Evolutionary conservation across 768 basidiomycete species (phyloP), one percentile per base, ranked within the genome.

Genomic region (Russula sp.): DNA sequence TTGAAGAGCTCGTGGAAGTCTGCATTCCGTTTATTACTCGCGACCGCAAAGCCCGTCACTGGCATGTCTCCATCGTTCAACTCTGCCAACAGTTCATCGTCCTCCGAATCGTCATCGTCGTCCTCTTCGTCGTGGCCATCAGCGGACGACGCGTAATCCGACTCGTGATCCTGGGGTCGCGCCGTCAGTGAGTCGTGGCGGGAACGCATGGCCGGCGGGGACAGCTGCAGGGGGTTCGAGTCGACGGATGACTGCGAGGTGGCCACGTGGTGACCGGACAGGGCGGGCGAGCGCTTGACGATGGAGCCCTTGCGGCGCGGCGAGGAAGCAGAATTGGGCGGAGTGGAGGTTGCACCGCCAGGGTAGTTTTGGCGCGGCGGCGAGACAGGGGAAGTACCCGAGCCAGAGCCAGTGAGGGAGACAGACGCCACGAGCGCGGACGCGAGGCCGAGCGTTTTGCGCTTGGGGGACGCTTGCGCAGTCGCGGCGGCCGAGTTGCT

Each of bases 1-100:
- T 86, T 83, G 73, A 99, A 98, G 69, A 98, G 72, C 66, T 93
- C 89, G 69, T 99, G 97, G 72, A 99, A 99, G 70, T 98, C 96
- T 3, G 88, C 84, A 69, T 98, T 98, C 57, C 97, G 76, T 72
- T 92, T 93, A 68, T 85, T 92, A 73, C 93, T 97, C 9, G 96
- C 97, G 22, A 98, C 95, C 0, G 97, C 95, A 72, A 98, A 99
- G 3, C 96, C 95, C 7, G 93, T 96, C 5, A 98, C 91, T 1
- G 95, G 88, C 14, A 93, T 91, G 69, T 91, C 89, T 57, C 87
- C 85, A 53, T 84, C 79, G 58, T 81, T 84, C 32, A 88, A 61
- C 59, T 72, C 73, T 14, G 71, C 65, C 48, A 67, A 38, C 34
- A 66, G 53, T 14, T 13, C 53, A 10, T 66, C 62, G n/a, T 66